phyloP scores from a whole-genome alignment of 441 rosid species.

The Gossypium laxum region DNA sequence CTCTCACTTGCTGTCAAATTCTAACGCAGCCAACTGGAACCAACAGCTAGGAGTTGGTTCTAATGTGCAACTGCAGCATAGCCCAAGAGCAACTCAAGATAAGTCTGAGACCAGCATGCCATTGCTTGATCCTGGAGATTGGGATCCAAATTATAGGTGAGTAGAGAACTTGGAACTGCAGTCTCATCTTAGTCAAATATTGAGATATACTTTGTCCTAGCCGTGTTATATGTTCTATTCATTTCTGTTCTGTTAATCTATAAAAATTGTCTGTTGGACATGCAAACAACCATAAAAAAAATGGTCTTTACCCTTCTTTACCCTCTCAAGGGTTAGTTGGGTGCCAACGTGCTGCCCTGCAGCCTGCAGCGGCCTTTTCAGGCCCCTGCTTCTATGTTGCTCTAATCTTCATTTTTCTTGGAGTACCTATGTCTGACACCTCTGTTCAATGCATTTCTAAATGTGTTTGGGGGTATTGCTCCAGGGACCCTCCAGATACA shows the following conservation, averaged over 20 bases:
- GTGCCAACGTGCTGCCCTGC: background rate
- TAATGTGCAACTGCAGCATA: slow-evolving; percentile 34
- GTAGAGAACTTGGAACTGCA: slow-evolving; percentile 12
- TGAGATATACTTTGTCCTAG: background rate
- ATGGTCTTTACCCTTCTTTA: background rate
- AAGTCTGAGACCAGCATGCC: slow-evolving; percentile 41
- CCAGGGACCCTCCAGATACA: too few species aligned
- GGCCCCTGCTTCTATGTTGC: background rate
- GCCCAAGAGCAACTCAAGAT: slow-evolving; percentile 40
- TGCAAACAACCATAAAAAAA: background rate
- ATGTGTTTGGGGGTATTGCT: too few species aligned
- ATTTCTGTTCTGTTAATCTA: background rate
- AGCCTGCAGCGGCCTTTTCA: background rate
- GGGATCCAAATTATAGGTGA: slow-evolving; percentile 99
- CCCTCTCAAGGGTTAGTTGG: background rate
- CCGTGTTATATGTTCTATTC: background rate
- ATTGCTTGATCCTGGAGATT: slow-evolving; percentile 90
- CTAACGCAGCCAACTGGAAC: slow-evolving; percentile 39
- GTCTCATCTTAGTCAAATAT: background rate
- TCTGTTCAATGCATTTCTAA: too few species aligned
- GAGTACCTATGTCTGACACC: too few species aligned
- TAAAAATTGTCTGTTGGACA: background rate
- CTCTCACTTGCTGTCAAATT: slow-evolving; percentile 43
- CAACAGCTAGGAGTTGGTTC: slow-evolving; percentile 42
- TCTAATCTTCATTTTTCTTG: too few species aligned